Percentiles rank a stretch among this genome's conserved stretches.
Evolutionary conservation across 305 asterid species (phyloP).

Genomic region (Ilex paraguariensis): DNA sequence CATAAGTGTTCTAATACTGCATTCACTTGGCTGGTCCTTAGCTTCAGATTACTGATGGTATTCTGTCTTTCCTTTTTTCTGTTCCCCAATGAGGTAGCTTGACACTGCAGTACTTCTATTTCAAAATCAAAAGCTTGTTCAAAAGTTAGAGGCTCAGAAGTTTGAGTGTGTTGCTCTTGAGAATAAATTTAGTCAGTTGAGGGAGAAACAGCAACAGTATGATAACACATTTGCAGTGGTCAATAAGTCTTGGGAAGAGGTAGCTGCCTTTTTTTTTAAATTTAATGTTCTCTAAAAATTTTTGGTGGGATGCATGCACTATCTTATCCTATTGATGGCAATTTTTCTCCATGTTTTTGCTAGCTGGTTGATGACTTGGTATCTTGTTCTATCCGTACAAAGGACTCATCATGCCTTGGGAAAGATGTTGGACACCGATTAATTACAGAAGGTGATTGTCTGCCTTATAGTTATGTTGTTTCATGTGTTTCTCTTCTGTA

Average conservation of each 20-base stretch:
- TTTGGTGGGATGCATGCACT: not conserved
- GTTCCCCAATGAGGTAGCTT: conserved; percentile 37
- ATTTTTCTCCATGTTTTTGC: conserved; percentile 13
- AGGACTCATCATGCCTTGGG: conserved; percentile 41
- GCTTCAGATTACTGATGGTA: not conserved
- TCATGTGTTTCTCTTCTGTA: conserved; percentile 10
- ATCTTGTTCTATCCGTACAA: conserved; percentile 36
- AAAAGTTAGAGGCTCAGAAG: conserved; percentile 91
- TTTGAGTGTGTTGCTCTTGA: conserved; percentile 61
- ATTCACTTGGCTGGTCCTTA: not conserved
- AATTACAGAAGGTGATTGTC: conserved; percentile 36
- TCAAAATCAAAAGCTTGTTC: conserved; percentile 90
- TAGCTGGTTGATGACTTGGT: conserved; percentile 78
- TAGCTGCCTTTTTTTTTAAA: conserved; percentile 12
- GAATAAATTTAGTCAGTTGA: conserved; percentile 47
- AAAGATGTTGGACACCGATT: conserved; percentile 35
- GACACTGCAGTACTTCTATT: conserved; percentile 85
- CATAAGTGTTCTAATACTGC: not conserved
- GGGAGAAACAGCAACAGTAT: conserved; percentile 60
- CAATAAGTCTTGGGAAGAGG: conserved; percentile 73
- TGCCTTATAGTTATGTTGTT: conserved; percentile 18
- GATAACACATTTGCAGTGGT: conserved; percentile 48
- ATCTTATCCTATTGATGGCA: not conserved
- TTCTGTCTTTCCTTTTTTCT: not conserved
- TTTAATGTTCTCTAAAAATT: conserved; percentile 1